Evolutionary conservation across 768 basidiomycete species (phyloP).

Genomic region (Cyclocybe cylindracea): DNA sequence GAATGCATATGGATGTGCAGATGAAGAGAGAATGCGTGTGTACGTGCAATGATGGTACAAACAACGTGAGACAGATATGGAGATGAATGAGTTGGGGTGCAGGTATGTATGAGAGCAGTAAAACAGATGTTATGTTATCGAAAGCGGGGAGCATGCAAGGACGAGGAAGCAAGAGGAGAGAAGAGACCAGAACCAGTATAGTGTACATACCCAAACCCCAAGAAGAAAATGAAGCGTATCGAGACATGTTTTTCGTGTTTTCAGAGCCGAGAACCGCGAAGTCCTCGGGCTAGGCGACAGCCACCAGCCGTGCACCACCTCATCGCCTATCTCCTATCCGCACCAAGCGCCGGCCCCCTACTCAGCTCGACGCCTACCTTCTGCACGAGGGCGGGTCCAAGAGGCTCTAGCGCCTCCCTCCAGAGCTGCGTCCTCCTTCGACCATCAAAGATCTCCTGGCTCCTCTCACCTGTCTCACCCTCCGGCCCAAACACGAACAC

Average conservation of each 20-base stretch:
- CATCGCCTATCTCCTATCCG: conserved; percentile 6
- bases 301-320: neutral
- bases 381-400: conserved; percentile 67
- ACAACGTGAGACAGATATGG: no score
- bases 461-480: conserved; percentile 78
- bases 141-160: neutral
- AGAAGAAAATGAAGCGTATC: neutral
- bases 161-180: neutral
- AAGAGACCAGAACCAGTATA: neutral
- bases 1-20: no score
- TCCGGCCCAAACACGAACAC: conserved; percentile 83
- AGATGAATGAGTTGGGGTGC: neutral
- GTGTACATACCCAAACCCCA: neutral
- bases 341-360: conserved; percentile 52
- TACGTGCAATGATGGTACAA: no score
- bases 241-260: neutral
- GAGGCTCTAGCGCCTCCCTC: conserved; percentile 66
- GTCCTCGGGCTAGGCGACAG: neutral
- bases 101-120: neutral
- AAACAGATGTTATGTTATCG: conserved; percentile 3
- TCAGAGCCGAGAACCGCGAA: neutral
- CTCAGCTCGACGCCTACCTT: conserved; percentile 76
- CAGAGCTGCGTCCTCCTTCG: conserved; percentile 60
- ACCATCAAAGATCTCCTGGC: conserved; percentile 62
- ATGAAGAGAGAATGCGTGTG: no score